Conservation (phyloP, 2,329 filamentous ascomycete species). For the Fusarium paranaense region DNA sequence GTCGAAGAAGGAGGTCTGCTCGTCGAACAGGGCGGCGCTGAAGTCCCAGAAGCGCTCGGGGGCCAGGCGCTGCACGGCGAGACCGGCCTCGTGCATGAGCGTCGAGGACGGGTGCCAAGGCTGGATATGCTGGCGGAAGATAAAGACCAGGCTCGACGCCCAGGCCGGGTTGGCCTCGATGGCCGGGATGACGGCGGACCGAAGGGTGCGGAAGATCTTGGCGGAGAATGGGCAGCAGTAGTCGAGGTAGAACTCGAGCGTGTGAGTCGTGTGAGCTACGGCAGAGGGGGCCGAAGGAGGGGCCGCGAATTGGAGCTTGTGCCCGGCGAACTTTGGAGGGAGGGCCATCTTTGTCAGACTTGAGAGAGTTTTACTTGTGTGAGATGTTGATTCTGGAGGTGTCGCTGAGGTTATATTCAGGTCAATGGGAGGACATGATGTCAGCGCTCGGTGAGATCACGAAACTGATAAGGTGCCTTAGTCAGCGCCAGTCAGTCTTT, state of each 20-base stretch:
- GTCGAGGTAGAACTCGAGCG: constrained; percentile 80
- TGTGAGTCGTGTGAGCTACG: constrained; percentile 63
- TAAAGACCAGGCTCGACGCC: constrained; percentile 71
- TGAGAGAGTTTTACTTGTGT: not conserved
- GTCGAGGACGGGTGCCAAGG: constrained; percentile 94
- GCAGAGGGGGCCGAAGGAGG: constrained; percentile 49
- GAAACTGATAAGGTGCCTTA: constrained; percentile 25
- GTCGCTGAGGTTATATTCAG: constrained; percentile 10
- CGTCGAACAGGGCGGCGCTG: constrained; percentile 71
- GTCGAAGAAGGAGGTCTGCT: constrained; percentile 86
- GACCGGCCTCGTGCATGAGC: constrained; percentile 82
- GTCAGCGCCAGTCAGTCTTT: constrained; percentile 15
- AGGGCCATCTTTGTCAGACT: constrained; percentile 71
- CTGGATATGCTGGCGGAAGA: constrained; percentile 93
- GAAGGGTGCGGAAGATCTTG: constrained; percentile 81
- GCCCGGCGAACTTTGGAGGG: constrained; percentile 80
- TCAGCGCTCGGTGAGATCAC: constrained; percentile 25
- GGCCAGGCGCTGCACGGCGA: constrained; percentile 79
- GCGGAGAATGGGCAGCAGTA: constrained; percentile 86
- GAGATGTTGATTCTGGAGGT: not conserved
- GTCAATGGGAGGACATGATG: constrained; percentile 18
- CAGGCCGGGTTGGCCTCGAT: constrained; percentile 71
- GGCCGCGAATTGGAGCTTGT: constrained; percentile 68
- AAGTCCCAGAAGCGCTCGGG: constrained; percentile 85
- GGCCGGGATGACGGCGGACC: constrained; percentile 71